Evolutionary conservation across 192 early-diverging fungal species (phyloP).

Genomic region (Chytriomyces sp.): DNA sequence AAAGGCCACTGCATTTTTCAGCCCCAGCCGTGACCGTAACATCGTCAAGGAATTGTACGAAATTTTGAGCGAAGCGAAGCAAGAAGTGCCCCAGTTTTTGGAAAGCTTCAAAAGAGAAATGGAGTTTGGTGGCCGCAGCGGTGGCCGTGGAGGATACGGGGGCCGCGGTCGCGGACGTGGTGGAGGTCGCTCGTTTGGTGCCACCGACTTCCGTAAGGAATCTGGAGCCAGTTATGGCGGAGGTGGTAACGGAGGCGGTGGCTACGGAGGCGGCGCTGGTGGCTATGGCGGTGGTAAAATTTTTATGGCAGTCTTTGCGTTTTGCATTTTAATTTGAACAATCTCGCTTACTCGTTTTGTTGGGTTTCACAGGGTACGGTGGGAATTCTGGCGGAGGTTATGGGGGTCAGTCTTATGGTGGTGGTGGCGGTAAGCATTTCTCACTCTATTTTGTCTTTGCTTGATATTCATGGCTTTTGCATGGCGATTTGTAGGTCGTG

Average conservation of each 20-base stretch:
- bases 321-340: neutral
- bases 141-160: constrained; percentile 62
- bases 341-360: neutral
- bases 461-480: neutral
- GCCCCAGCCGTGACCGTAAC: constrained; percentile 78
- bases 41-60: constrained; percentile 86
- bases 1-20: constrained; percentile 93
- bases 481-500: neutral
- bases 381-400: constrained; percentile 33
- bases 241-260: constrained; percentile 26
- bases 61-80: constrained; percentile 90
- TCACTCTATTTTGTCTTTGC: neutral
- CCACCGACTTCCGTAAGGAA: constrained; percentile 45
- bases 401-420: constrained; percentile 21
- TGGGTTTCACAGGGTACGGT: constrained; percentile 24
- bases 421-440: constrained; percentile 30
- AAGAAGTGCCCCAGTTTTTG: constrained; percentile 87
- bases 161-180: constrained; percentile 44
- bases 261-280: constrained; percentile 37
- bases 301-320: neutral
- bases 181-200: constrained; percentile 43
- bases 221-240: constrained; percentile 17
- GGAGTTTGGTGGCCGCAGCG: constrained; percentile 45
- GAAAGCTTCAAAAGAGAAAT: constrained; percentile 59
- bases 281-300: constrained; percentile 33